A percentile compares a stretch with the other conserved stretches of the same genome.
Evolutionary conservation across 139 green algal genomes (phyloP).

Genomic region (Monoraphidium neglectum): DNA sequence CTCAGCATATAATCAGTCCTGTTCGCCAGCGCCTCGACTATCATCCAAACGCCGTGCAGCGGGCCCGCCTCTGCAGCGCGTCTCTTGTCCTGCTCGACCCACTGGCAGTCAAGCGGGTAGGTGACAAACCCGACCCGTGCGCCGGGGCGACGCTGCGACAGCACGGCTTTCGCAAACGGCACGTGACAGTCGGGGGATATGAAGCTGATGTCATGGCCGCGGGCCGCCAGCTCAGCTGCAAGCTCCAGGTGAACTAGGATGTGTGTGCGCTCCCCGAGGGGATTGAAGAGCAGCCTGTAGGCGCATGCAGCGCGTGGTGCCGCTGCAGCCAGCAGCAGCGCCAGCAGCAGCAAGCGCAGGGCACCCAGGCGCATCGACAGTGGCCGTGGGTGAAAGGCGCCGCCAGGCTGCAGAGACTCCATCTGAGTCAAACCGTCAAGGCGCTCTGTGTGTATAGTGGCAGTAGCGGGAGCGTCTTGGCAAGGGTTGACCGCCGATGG

Average conservation of each 20-base stretch:
- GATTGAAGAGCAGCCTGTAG: slow-evolving; percentile 26
- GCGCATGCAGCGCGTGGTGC: background rate
- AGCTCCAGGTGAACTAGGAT: slow-evolving; percentile 31
- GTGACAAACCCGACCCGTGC: slow-evolving; percentile 4
- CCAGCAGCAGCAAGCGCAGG: too few species aligned
- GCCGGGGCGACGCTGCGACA: background rate
- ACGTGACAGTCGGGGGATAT: slow-evolving; percentile 16
- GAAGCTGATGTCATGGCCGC: slow-evolving; percentile 11
- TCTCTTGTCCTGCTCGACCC: slow-evolving; percentile 23
- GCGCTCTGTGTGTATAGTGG: too few species aligned
- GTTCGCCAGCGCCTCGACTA: background rate
- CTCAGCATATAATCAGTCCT: background rate
- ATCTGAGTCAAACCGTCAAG: too few species aligned
- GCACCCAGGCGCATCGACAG: too few species aligned
- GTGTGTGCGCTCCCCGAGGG: slow-evolving; percentile 27
- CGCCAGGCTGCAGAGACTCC: too few species aligned
- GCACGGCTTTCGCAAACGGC: slow-evolving; percentile 12
- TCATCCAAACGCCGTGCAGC: background rate
- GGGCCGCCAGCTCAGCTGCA: slow-evolving; percentile 16
- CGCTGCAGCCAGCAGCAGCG: background rate
- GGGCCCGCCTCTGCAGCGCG: background rate
- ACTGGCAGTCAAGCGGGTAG: slow-evolving; percentile 11
- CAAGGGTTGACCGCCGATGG: too few species aligned
- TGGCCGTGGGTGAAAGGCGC: too few species aligned
- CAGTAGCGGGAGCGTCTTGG: too few species aligned